Conservation (phyloP, 1,284 basidiomycete genomes). For the Mrakiaceae sp. region DNA sequence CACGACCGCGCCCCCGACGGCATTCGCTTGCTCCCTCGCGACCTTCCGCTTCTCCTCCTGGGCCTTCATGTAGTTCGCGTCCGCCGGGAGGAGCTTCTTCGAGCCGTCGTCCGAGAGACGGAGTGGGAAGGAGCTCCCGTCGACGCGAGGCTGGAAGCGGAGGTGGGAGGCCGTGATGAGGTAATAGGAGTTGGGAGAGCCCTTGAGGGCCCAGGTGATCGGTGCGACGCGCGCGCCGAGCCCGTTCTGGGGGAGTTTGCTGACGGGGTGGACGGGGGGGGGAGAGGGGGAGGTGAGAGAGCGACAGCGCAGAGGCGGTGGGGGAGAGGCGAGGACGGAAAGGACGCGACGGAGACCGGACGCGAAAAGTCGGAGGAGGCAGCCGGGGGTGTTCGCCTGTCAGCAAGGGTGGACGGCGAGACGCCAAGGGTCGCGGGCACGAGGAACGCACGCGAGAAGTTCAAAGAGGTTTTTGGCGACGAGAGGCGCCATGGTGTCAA, state of each 20-base stretch:
- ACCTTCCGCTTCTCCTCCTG: not conserved
- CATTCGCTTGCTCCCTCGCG: not conserved
- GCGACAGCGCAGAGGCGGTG: not conserved
- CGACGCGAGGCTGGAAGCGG: not conserved
- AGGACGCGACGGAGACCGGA: not conserved
- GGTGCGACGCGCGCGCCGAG: slow-evolving; percentile 12
- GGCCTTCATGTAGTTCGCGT: not conserved
- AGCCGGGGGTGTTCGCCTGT: not conserved
- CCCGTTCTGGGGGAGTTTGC: slow-evolving; percentile 15
- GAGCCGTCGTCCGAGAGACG: not conserved
- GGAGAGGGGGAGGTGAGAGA: not conserved
- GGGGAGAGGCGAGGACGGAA: not conserved
- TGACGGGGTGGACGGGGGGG: not conserved
- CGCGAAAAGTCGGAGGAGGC: too few species aligned
- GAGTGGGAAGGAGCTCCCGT: slow-evolving; percentile 1
- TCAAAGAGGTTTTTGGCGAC: too few species aligned
- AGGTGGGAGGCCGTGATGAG: slow-evolving; percentile 11
- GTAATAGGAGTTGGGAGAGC: slow-evolving; percentile 11
- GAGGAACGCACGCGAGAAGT: not conserved
- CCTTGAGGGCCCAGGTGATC: slow-evolving; percentile 10
- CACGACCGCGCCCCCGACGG: not conserved
- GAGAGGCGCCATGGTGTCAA: too few species aligned
- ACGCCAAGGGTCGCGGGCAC: not conserved
- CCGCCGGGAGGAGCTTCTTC: slow-evolving; percentile 2
- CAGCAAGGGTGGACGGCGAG: too few species aligned